Base-by-base conservation (phyloP, 495 filamentous ascomycete genomes). In the Hypoxylon fuscum region DNA sequence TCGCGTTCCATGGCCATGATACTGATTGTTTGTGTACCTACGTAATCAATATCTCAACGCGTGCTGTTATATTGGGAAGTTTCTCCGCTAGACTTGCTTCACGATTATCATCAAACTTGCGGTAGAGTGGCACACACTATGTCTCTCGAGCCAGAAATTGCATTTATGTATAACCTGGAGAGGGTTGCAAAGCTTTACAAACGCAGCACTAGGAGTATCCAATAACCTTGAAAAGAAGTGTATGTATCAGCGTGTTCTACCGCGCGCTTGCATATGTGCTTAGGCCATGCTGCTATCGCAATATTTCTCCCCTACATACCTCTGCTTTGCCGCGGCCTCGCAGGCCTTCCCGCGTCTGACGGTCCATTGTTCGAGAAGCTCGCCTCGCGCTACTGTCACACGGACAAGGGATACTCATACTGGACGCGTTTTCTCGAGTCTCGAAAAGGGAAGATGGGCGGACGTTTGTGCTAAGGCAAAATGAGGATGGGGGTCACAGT, bases 301-400 rank as follows among this genome's bases (percentile, higher is more conserved):
- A 11, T 27, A 41, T 54, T 37, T 4, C 18, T 12, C 21, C 37
- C 37, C n/a, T n/a, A n/a, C n/a, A n/a, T 44, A 10, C 38, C 9
- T 43, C 6, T 22, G 32, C 57, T 61, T 61, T 66, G 57, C 63
- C 63, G 63, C 56, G 57, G 29, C 40, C 40, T 56, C 46, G 44
- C 62, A 65, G 62, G 50, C 21, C 44, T 34, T 66, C 40, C 49
- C 57, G 63, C 48, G 53, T 22, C 53, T 62, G n/a, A 17, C 43
- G 47, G 41, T 43, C 57, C 57, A 56, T 56, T 57, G 56, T 66
- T 66, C 63, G 53, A 66, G 63, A 66, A 66, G 57, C 20, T 35
- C 41, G 40, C 46, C 51, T 57, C 52, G 48, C 54, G 53, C 52
- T 55, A 61, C 47, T 35, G 31, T 66, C 38, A 20, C 35, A 57